Percentiles rank a stretch among this genome's conserved stretches.
Conservation (phyloP, 768 basidiomycete genomes). For the Sporobolomyces pararoseus region DNA sequence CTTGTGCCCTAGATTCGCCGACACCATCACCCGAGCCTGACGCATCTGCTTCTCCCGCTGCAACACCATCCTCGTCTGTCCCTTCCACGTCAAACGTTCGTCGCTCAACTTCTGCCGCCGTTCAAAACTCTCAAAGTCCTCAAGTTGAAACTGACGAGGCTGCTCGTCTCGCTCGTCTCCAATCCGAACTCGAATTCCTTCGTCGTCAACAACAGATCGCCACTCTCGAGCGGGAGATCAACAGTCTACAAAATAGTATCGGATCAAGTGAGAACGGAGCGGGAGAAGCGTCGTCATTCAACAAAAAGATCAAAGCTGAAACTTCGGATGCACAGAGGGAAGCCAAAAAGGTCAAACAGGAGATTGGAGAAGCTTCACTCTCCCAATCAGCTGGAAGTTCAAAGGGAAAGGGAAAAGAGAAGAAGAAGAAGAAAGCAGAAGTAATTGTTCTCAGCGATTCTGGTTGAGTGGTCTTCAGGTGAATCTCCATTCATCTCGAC, state of each 20-base stretch:
- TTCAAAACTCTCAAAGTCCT: background rate
- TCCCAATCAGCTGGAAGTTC: background rate
- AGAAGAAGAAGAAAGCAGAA: background rate
- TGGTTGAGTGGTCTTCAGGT: background rate
- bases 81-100: background rate
- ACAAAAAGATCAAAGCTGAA: background rate
- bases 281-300: background rate
- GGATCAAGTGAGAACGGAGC: background rate
- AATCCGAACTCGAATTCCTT: background rate
- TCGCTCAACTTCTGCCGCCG: background rate
- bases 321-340: background rate
- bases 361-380: background rate
- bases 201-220: background rate
- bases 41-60: background rate
- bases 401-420: background rate
- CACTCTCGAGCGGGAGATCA: background rate
- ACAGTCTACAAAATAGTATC: too few species aligned
- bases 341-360: background rate
- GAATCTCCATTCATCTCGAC: too few species aligned
- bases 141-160: background rate
- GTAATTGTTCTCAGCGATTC: background rate
- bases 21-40: background rate
- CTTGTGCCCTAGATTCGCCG: background rate
- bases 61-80: background rate
- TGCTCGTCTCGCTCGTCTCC: background rate